A percentile compares a stretch with the other conserved stretches of the same genome.
These are phyloP conservation scores for Hypoxylon lienhwacheense DNA, from an alignment of 495 filamentous ascomycete species.

Conservation along the genomic window DNA sequence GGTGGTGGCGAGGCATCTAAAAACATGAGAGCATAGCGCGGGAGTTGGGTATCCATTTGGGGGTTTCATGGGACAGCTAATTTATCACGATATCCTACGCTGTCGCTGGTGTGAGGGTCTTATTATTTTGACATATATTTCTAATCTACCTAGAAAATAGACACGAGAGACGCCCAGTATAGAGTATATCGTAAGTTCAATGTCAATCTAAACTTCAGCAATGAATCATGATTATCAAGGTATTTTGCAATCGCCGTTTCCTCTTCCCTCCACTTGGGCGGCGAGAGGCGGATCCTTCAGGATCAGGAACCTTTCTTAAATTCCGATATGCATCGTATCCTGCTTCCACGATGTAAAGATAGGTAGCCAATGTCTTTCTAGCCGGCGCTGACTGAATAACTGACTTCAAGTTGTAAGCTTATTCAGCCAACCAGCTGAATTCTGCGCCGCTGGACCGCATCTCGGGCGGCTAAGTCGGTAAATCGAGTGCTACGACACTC, in stretches of 20 bases:
- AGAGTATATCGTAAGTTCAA: no score
- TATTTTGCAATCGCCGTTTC: neutral
- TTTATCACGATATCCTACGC: constrained; percentile 6
- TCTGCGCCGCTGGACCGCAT: neutral
- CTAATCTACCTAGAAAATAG: neutral
- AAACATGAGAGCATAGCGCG: constrained; percentile 26
- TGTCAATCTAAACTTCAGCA: no score
- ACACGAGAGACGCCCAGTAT: no score
- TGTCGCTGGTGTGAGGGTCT: neutral
- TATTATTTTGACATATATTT: neutral
- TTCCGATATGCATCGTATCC: neutral
- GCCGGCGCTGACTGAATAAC: neutral
- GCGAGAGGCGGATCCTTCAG: neutral
- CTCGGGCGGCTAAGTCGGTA: neutral
- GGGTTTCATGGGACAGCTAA: neutral
- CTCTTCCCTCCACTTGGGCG: neutral
- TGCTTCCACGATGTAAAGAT: neutral
- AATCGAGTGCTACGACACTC: neutral
- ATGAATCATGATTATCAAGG: no score
- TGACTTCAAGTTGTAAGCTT: constrained; percentile 1
- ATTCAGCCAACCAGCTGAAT: neutral
- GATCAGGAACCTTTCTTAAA: neutral
- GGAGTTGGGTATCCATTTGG: constrained; percentile 24
- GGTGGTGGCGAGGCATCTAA: constrained; percentile 3
- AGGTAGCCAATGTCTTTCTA: neutral